phyloP scores from a whole-genome alignment of 805 yeast species.

The Candida insectorum region DNA sequence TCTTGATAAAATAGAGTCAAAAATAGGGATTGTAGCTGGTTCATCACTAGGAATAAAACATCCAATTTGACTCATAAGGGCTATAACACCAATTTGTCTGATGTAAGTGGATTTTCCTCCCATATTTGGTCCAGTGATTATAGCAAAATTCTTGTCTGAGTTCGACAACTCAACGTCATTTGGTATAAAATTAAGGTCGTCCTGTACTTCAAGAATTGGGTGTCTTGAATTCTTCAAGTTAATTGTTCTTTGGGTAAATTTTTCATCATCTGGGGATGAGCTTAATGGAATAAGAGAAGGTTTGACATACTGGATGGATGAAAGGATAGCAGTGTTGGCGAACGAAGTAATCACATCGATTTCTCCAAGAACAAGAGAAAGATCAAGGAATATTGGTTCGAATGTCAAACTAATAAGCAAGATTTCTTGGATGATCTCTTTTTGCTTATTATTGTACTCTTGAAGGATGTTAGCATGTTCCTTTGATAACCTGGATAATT shows the following conservation, averaged over 20 bases:
- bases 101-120: conserved; percentile 96
- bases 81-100: conserved; percentile 83
- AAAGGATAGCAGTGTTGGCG: conserved; percentile 75
- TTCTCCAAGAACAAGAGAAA: conserved; percentile 63
- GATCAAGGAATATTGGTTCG: conserved; percentile 67
- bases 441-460: conserved; percentile 73
- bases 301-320: conserved; percentile 76
- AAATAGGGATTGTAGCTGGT: conserved; percentile 70
- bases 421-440: conserved; percentile 77
- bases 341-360: conserved; percentile 83
- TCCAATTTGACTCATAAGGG: conserved; percentile 85
- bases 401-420: conserved; percentile 79
- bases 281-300: conserved; percentile 66
- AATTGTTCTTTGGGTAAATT: conserved; percentile 42
- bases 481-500: conserved; percentile 56
- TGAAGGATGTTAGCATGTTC: conserved; percentile 56
- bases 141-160: conserved; percentile 48
- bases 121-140: conserved; percentile 96
- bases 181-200: conserved; percentile 84
- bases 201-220: conserved; percentile 92
- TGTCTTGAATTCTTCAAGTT: conserved; percentile 78
- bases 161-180: conserved; percentile 75
- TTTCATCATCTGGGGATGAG: conserved; percentile 16
- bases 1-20: conserved; percentile 90
- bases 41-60: conserved; percentile 74